Conservation (phyloP, 495 filamentous ascomycete genomes). For the Clavariopsis aquatica region DNA sequence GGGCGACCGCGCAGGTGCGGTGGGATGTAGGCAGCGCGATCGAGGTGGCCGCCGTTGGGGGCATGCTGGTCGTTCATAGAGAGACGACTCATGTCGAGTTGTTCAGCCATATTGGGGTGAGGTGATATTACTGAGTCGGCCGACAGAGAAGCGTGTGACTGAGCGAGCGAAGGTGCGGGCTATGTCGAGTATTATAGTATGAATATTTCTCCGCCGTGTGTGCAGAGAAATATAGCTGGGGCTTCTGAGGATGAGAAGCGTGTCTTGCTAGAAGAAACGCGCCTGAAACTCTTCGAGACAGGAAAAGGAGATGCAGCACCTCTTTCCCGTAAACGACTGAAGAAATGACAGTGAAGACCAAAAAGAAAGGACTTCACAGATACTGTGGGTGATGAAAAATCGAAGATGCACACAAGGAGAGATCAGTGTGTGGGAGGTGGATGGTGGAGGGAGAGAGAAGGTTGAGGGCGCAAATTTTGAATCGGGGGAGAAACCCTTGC, state of each 20-base stretch:
- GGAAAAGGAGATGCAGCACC: slow-evolving; percentile 24
- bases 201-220: slow-evolving; percentile 23
- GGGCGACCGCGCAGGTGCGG: slow-evolving; percentile 80
- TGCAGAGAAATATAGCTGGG: slow-evolving; percentile 17
- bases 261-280: slow-evolving; percentile 39
- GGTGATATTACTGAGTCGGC: slow-evolving; percentile 20
- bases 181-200: slow-evolving; percentile 19
- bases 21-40: slow-evolving; percentile 86
- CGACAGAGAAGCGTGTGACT: slow-evolving; percentile 4
- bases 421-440: slow-evolving; percentile 26
- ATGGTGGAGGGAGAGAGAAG: slow-evolving; percentile 16
- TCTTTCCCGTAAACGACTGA: slow-evolving; percentile 38
- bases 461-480: not conserved
- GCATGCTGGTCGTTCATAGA: slow-evolving; percentile 75
- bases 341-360: slow-evolving; percentile 39
- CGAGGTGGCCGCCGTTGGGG: slow-evolving; percentile 43
- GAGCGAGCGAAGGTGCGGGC: slow-evolving; percentile 2
- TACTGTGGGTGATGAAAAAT: slow-evolving; percentile 20
- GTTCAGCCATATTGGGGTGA: slow-evolving; percentile 77
- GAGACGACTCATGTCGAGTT: slow-evolving; percentile 87
- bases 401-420: slow-evolving; percentile 29
- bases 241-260: slow-evolving; percentile 34
- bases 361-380: slow-evolving; percentile 35
- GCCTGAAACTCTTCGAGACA: slow-evolving; percentile 40
- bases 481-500: slow-evolving; percentile 13